Evolutionary conservation across 805 yeast genomes (phyloP).

Genomic region (Hagleromyces aurorensis): DNA sequence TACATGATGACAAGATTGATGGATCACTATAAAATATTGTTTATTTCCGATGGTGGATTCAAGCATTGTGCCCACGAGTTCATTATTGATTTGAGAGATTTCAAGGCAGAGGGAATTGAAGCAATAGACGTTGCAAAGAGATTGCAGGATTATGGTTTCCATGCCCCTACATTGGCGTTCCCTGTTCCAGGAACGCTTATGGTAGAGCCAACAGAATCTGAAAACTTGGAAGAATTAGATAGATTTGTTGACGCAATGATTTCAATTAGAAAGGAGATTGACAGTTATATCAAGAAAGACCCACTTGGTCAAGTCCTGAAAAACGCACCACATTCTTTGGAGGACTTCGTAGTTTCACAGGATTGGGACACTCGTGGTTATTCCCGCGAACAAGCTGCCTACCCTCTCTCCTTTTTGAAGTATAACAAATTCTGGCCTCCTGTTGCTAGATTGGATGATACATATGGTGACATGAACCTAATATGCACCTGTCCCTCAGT

Average conservation of each 20-base stretch:
- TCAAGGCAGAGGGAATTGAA: constrained; percentile 72
- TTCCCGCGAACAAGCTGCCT: constrained; percentile 88
- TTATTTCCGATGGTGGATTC: constrained; percentile 39
- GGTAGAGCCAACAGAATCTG: constrained; percentile 98
- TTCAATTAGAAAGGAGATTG: constrained; percentile 75
- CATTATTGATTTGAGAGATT: constrained; percentile 82
- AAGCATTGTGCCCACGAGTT: constrained; percentile 95
- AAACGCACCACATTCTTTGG: constrained; percentile 87
- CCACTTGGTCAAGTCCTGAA: constrained; percentile 64
- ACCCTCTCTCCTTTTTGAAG: constrained; percentile 71
- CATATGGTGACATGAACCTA: constrained; percentile 87
- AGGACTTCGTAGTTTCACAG: constrained; percentile 57
- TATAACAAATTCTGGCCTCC: constrained; percentile 89
- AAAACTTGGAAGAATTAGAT: constrained; percentile 78
- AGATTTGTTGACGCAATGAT: constrained; percentile 85
- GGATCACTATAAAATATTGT: constrained; percentile 66
- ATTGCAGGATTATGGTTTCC: constrained; percentile 96
- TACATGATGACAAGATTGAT: constrained; percentile 81
- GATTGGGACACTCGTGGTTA: constrained; percentile 86
- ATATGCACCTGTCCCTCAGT: constrained; percentile 90
- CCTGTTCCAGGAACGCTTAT: constrained; percentile 96
- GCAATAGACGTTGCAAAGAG: constrained; percentile 97
- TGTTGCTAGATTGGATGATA: constrained; percentile 87
- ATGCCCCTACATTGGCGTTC: constrained; percentile 98
- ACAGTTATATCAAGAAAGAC: constrained; percentile 56